phyloP scores from a whole-genome alignment of 2,329 filamentous ascomycete species.

The Dactylellina drechsleri region DNA sequence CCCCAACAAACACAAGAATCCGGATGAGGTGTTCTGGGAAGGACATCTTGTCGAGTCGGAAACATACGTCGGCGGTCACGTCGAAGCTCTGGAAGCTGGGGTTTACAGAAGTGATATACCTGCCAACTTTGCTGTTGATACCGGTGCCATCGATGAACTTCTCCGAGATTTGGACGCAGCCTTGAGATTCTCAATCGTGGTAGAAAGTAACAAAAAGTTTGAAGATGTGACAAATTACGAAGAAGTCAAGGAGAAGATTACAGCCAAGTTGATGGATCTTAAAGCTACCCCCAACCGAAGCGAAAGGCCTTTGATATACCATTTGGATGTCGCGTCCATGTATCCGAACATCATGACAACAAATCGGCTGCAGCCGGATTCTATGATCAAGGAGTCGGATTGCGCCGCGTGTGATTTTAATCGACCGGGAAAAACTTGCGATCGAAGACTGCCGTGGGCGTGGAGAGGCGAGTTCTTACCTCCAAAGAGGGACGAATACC shows the following conservation, averaged over 20 bases:
- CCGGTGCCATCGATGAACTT: constrained; percentile 87
- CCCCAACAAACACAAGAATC: constrained; percentile 93
- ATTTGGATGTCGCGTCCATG: constrained; percentile 98
- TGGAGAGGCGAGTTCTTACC: constrained; percentile 98
- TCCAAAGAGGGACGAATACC: constrained; percentile 96
- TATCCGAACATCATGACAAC: constrained; percentile 99
- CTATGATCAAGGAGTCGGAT: constrained; percentile 97
- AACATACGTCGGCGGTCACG: constrained; percentile 97
- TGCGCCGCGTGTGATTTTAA: constrained; percentile 99
- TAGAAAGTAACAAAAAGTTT: constrained; percentile 84
- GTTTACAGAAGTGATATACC: constrained; percentile 97
- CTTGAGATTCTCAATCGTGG: constrained; percentile 83
- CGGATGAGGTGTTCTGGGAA: constrained; percentile 94
- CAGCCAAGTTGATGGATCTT: constrained; percentile 74
- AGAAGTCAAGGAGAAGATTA: constrained; percentile 84
- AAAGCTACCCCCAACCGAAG: constrained; percentile 84
- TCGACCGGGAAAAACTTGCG: constrained; percentile 93
- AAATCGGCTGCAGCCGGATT: constrained; percentile 94
- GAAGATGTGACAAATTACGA: constrained; percentile 84
- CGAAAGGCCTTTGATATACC: constrained; percentile 92
- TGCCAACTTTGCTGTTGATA: constrained; percentile 90
- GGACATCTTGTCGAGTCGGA: constrained; percentile 95
- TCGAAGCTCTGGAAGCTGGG: constrained; percentile 98
- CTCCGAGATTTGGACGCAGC: constrained; percentile 86
- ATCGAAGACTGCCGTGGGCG: constrained; percentile 91